Base-by-base conservation (phyloP, 345 rosid genomes). In the Boechera retrofracta region DNA sequence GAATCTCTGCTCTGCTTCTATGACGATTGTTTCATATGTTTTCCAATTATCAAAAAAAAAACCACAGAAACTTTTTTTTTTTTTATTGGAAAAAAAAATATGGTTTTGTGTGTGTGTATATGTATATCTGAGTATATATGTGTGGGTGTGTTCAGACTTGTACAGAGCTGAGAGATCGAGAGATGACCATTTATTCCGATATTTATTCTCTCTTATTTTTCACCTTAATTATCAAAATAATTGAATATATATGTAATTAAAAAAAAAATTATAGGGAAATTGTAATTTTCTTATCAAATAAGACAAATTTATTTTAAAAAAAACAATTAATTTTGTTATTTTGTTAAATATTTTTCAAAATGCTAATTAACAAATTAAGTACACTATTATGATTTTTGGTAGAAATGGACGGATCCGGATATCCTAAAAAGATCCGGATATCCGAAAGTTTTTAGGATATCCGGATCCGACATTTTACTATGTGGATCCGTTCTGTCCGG, bases 1-100 rank as follows among this genome's bases (percentile, higher is more conserved):
- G 72, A 77, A 79, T 78, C 73, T 68, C 77, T 67, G 76, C 71
- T 72, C 71, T 72, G 58, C 69, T 69, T 63, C 65, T 68, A 78
- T 45, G 54, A 82, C 61, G 71, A 69, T 80, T 63, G 73, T 67
- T 80, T 72, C 77, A 80, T 44, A 44, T 73, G 75, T 65, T 72
- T 65, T 72, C 64, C 67, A 51, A 67, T 49, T 64, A 69, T 72
- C 48, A 75, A 5, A 13, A 45, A 45, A 10, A 39, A 39, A 39
- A 1, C 10, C 52, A 54, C 64, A 42, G 28, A 67, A 51, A 67
- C 56, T 47, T 52, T 38, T 13, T 35, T 32, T 32, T 64, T 35
- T 10, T 47, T 32, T 6, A 1, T 59, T 52, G 52, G 36, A 58
- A 36, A 71, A 73, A 72, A 73, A 4, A 4, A 5, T 33, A 41